Conservation (phyloP, 768 basidiomycete genomes). For the Tylopilus plumbeoviolaceoides region DNA sequence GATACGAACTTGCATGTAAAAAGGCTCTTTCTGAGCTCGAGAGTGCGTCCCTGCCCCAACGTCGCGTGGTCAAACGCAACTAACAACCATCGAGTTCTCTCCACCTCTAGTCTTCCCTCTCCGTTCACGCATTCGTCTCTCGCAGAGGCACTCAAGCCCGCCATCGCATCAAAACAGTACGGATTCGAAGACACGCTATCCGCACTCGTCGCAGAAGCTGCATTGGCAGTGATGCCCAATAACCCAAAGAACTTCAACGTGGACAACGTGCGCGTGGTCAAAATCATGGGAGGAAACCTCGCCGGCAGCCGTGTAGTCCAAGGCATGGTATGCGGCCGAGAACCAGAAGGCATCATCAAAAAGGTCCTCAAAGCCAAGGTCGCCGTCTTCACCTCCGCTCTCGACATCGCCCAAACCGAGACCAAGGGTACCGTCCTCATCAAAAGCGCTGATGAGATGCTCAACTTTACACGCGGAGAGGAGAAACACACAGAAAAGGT, state of each 20-base stretch:
- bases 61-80: slow-evolving; percentile 8
- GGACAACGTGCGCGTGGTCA: slow-evolving; percentile 96
- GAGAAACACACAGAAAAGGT: slow-evolving; percentile 96
- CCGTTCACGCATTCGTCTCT: slow-evolving; percentile 72
- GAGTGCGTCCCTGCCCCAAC: slow-evolving; percentile 57
- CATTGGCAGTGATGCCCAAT: slow-evolving; percentile 84
- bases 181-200: slow-evolving; percentile 85
- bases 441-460: slow-evolving; percentile 93
- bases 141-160: slow-evolving; percentile 74
- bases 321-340: slow-evolving; percentile 97
- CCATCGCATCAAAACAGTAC: slow-evolving; percentile 97
- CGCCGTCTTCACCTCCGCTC: slow-evolving; percentile 88
- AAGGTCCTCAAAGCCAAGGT: slow-evolving; percentile 86
- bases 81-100: slow-evolving; percentile 49
- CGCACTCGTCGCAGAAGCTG: slow-evolving; percentile 86
- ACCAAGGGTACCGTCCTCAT: slow-evolving; percentile 98
- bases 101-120: slow-evolving; percentile 62
- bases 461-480: slow-evolving; percentile 94
- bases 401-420: slow-evolving; percentile 95
- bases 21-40: slow-evolving; percentile 88
- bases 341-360: slow-evolving; percentile 89
- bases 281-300: slow-evolving; percentile 96
- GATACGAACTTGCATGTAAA: slow-evolving; percentile 86
- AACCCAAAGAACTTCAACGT: slow-evolving; percentile 94
- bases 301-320: slow-evolving; percentile 81